Conservation (phyloP, 176 grass and related monocot genomes). For the Thinopyrum elongatum region DNA sequence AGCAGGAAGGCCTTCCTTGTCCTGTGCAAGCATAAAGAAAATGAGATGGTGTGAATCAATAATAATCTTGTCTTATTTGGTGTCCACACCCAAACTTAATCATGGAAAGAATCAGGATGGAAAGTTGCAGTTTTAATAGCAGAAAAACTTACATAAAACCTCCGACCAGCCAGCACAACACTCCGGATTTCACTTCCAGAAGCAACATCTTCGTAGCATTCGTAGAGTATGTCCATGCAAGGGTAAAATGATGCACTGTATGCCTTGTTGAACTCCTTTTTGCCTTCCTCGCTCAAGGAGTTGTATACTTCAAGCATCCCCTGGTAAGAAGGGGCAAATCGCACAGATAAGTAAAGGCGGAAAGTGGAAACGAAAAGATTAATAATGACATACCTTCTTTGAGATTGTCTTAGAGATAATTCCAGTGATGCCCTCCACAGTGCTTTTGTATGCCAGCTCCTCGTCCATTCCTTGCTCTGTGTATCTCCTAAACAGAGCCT, state of each 20-base stretch:
- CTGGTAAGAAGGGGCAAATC: constrained; percentile 19
- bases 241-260: constrained; percentile 76
- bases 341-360: background rate
- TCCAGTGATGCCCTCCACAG: constrained; percentile 80
- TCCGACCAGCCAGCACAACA: constrained; percentile 69
- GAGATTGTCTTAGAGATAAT: constrained; percentile 79
- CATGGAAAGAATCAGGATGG: background rate
- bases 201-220: constrained; percentile 76
- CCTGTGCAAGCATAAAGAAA: constrained; percentile 38
- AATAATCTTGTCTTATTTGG: background rate
- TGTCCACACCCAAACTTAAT: background rate
- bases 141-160: constrained; percentile 57
- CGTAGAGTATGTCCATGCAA: constrained; percentile 75
- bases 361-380: background rate
- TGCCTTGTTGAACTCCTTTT: constrained; percentile 68
- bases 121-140: background rate
- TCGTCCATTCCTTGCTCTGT: constrained; percentile 78
- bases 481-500: constrained; percentile 74
- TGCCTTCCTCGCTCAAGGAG: constrained; percentile 54
- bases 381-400: constrained; percentile 46
- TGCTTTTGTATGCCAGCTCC: constrained; percentile 64
- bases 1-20: constrained; percentile 80
- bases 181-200: constrained; percentile 78
- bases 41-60: background rate
- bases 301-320: constrained; percentile 79